Evolutionary conservation across 2,329 filamentous ascomycete species (phyloP).

Genomic region (Epichloe typhina): DNA sequence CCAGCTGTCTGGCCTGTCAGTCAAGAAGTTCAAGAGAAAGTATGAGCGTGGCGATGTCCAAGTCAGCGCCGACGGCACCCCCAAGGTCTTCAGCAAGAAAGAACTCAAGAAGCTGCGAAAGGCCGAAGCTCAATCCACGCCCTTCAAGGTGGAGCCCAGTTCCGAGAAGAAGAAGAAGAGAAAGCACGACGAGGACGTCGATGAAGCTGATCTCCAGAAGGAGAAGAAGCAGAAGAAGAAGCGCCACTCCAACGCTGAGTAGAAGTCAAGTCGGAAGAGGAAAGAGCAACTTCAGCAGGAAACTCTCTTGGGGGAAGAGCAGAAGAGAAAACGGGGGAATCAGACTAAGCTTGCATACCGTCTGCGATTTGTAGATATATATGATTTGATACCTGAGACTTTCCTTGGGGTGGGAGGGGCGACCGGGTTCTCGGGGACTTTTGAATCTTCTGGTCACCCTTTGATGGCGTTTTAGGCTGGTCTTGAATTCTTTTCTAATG

Average conservation of each 20-base stretch:
- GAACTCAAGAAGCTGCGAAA: constrained; percentile 61
- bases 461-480: constrained; percentile 22
- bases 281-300: background rate
- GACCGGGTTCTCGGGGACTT: background rate
- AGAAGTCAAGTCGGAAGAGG: constrained; percentile 2
- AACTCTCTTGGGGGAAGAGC: background rate
- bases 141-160: constrained; percentile 23
- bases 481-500: constrained; percentile 8
- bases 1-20: constrained; percentile 52
- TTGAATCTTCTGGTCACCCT: constrained; percentile 13
- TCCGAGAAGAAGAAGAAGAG: constrained; percentile 51
- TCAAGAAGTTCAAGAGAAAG: constrained; percentile 68
- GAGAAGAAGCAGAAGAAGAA: constrained; percentile 42
- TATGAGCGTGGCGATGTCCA: constrained; percentile 63
- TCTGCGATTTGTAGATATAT: constrained; percentile 11
- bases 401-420: background rate
- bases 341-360: constrained; percentile 6
- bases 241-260: constrained; percentile 20
- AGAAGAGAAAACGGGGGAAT: background rate
- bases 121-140: constrained; percentile 36
- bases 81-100: constrained; percentile 60
- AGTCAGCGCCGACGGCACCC: constrained; percentile 53
- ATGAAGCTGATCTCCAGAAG: constrained; percentile 47
- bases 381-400: constrained; percentile 19
- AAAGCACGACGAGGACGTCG: constrained; percentile 54